Base-by-base conservation (phyloP, 2,329 filamentous ascomycete genomes). In the Chaetomiaceae sp. region DNA sequence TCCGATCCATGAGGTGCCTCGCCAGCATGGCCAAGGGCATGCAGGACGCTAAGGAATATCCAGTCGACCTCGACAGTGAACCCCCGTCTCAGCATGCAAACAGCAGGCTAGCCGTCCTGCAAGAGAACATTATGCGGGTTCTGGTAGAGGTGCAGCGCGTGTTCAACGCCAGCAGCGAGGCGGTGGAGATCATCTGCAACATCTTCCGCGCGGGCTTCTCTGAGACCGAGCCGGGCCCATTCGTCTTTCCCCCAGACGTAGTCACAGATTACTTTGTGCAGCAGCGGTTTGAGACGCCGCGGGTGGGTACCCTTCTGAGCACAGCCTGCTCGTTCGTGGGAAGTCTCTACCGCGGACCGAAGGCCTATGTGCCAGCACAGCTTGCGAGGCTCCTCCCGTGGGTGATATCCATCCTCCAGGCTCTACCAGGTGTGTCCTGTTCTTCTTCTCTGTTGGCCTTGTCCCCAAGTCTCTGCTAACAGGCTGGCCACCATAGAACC, bases 171-270 rank as follows among this genome's bases (percentile, higher is more conserved):
- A 82, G 80, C 53, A 78, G 81, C 20, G 89, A 91, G 59, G 78
- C 89, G 10, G 77, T 86, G 20, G 87, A 91, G 62, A 76, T 81
- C 4, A 82, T 85, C 30, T 94, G 89, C 69, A 77, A 76, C 53
- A 80, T 91, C 43, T 75, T 92, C 45, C 81, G 84, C 36, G 80
- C 83, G 18, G 89, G 89, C 0, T 91, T 91, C 63, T 84, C 84
- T 1, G 89, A 95, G 67, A 79, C 76, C 0, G 79, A 83, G 23
- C 81, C 86, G 3, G 89, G 89, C 0, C 86, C 88, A 1, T 92
- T 94, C 61, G 87, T 91, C 8, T 82, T 95, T 55, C 78, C 85
- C 2, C 76, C 86, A 0, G 71, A 77, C 0, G 75, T 82, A 58
- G 81, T 88, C n/a, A 80, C 84, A 10, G 75, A 82, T 37, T 86